Base-by-base conservation (phyloP, 83 land plant genomes). In the Picea abies region DNA sequence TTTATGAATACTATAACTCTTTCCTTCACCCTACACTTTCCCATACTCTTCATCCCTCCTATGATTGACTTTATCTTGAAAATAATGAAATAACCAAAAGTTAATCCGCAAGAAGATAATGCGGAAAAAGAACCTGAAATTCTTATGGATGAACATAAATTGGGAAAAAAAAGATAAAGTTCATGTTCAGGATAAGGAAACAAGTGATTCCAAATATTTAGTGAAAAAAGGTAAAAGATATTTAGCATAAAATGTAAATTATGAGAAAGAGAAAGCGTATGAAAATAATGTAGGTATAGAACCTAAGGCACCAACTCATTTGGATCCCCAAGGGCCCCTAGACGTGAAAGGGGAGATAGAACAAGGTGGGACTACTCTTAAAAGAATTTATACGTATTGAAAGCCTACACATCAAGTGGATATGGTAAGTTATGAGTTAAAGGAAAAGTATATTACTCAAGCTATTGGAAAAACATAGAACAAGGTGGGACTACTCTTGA, bases 221-320 rank as follows among this genome's bases (percentile, higher is more conserved):
- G 41, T 19, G 66, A 26, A n/a, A 73, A 44, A 73, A 44, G 77
- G 20, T 73, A 47, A 73, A 44, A 73, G 8, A 7, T 52, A 41
- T 73, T 4, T 41, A n/a, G 77, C 25, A 19, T 49, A 44, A 73
- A 52, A 73, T 15, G 56, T 5, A n/a, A 73, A 73, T 23, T 2
- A 49, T 73, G 77, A 44, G 23, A 19, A 41, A 41, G n/a, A 73
- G 23, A 52, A 44, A 73, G 17, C 77, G 19, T 23, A 73, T 20
- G 77, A 44, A 44, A 73, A 73, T 73, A 52, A 52, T 7, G 26
- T 73, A n/a, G 52, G 44, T 73, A 14, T 73, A 20, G 77, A 73
- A 56, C 41, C 41, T 39, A 39, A 39, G 41, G 41, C 5, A 3
- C 41, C 41, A 39, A 39, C 3, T 39, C 41, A 39, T 39, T 39